Percentiles rank a stretch among this genome's conserved stretches.
phyloP scores from a whole-genome alignment of 2,329 filamentous ascomycete species.

The Metarhizium brunneum region DNA sequence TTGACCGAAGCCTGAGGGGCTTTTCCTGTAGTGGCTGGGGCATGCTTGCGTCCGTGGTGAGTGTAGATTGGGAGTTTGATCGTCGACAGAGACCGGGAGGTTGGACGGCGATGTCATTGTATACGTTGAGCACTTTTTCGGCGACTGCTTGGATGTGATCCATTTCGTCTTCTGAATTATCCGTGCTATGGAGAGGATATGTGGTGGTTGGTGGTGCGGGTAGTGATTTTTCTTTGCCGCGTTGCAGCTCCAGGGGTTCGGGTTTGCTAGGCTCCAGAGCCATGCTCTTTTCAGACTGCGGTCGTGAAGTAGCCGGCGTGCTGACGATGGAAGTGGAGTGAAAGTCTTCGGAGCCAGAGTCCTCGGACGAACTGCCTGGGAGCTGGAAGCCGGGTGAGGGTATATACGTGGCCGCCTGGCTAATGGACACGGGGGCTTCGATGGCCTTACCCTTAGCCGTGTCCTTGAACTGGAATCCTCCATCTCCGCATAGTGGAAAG shows the following conservation, averaged over 20 bases:
- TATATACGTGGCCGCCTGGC: neutral
- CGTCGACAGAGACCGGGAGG: slow-evolving; percentile 7
- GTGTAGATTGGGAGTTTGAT: slow-evolving; percentile 8
- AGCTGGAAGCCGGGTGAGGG: neutral
- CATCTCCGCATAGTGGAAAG: neutral
- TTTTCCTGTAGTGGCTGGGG: slow-evolving; percentile 30
- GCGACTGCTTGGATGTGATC: slow-evolving; percentile 10
- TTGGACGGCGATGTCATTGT: slow-evolving; percentile 10
- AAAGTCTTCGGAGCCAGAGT: slow-evolving; percentile 28
- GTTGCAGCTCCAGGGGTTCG: neutral
- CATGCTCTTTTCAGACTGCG: slow-evolving; percentile 28
- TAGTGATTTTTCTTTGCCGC: neutral
- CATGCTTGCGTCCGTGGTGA: slow-evolving; percentile 14
- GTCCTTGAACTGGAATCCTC: neutral
- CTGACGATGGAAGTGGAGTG: slow-evolving; percentile 24
- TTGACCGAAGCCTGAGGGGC: slow-evolving; percentile 18
- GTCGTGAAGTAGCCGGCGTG: slow-evolving; percentile 30
- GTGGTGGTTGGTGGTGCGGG: neutral
- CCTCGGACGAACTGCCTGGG: slow-evolving; percentile 23
- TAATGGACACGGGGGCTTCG: neutral
- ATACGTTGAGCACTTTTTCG: slow-evolving; percentile 11
- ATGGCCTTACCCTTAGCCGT: neutral
- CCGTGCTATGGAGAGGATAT: slow-evolving; percentile 1
- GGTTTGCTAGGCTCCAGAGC: slow-evolving; percentile 7
- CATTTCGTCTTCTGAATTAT: slow-evolving; percentile 6